Evolutionary conservation across 2,329 filamentous ascomycete genomes (phyloP).

Genomic region (Capronia epimyces): DNA sequence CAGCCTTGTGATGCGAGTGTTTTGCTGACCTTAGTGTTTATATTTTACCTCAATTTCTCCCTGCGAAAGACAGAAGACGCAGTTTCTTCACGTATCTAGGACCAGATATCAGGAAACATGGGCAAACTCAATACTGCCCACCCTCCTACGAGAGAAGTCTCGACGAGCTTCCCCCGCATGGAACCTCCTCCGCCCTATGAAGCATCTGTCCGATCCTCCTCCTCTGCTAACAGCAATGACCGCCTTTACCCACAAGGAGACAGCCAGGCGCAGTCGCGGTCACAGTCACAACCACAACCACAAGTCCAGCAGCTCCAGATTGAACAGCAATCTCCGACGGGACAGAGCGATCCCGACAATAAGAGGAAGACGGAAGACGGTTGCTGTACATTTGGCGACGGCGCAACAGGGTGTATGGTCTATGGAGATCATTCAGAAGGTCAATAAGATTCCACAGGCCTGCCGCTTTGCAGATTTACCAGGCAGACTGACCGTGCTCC

Average conservation of each 20-base stretch:
- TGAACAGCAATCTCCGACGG: neutral
- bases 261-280: slow-evolving; percentile 1
- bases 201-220: slow-evolving; percentile 22
- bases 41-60: no score
- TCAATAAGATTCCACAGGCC: neutral
- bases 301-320: neutral
- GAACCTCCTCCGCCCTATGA: slow-evolving; percentile 25
- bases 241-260: slow-evolving; percentile 5
- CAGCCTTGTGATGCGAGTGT: no score
- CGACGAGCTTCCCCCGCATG: slow-evolving; percentile 21
- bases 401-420: slow-evolving; percentile 21
- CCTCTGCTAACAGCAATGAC: slow-evolving; percentile 20
- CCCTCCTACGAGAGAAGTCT: slow-evolving; percentile 3
- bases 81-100: no score
- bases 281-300: slow-evolving; percentile 2
- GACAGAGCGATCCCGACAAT: neutral
- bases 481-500: neutral
- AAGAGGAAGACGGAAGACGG: slow-evolving; percentile 16
- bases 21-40: no score
- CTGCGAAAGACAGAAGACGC: no score
- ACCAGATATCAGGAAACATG: slow-evolving; percentile 9
- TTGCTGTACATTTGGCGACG: slow-evolving; percentile 20
- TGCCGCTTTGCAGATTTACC: neutral
- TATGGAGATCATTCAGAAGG: slow-evolving; percentile 19
- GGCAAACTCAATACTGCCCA: slow-evolving; percentile 17